Evolutionary conservation across 2,329 filamentous ascomycete genomes (phyloP).

Genomic region (Colletotrichum tofieldiae): DNA sequence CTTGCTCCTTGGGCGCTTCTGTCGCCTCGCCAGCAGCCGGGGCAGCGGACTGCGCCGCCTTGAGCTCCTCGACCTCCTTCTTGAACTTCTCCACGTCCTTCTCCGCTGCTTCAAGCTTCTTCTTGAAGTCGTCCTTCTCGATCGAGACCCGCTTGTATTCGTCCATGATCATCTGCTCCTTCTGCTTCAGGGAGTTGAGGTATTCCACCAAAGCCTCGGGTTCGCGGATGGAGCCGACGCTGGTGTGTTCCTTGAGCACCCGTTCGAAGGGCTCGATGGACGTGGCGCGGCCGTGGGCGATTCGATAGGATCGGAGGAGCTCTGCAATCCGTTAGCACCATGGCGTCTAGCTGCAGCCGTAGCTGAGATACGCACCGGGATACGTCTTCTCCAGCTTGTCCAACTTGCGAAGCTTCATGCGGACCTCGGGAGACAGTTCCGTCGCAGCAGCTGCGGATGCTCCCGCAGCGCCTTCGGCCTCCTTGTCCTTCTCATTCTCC

Average conservation of each 20-base stretch:
- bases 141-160: constrained; percentile 89
- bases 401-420: constrained; percentile 84
- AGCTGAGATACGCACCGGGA: constrained; percentile 71
- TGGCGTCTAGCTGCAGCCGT: neutral
- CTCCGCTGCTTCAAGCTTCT: constrained; percentile 78
- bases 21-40: constrained; percentile 50
- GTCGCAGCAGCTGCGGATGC: constrained; percentile 45
- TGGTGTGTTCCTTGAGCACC: constrained; percentile 91
- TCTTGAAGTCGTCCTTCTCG: constrained; percentile 86
- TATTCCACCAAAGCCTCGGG: constrained; percentile 90
- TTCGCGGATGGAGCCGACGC: constrained; percentile 89
- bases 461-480: constrained; percentile 46
- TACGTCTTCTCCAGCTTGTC: constrained; percentile 92
- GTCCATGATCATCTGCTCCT: constrained; percentile 93
- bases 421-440: constrained; percentile 82
- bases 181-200: constrained; percentile 86
- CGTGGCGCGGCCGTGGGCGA: constrained; percentile 88
- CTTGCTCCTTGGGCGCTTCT: constrained; percentile 34
- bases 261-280: constrained; percentile 96
- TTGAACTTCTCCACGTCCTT: constrained; percentile 74
- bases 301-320: constrained; percentile 90
- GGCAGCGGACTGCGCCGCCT: constrained; percentile 52
- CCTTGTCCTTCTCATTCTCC: constrained; percentile 46
- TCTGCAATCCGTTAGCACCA: constrained; percentile 65
- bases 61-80: constrained; percentile 70